These are phyloP conservation scores for Globisporangium paddicum DNA, from an alignment of 352 stramenopile species.

Conservation along the genomic window DNA sequence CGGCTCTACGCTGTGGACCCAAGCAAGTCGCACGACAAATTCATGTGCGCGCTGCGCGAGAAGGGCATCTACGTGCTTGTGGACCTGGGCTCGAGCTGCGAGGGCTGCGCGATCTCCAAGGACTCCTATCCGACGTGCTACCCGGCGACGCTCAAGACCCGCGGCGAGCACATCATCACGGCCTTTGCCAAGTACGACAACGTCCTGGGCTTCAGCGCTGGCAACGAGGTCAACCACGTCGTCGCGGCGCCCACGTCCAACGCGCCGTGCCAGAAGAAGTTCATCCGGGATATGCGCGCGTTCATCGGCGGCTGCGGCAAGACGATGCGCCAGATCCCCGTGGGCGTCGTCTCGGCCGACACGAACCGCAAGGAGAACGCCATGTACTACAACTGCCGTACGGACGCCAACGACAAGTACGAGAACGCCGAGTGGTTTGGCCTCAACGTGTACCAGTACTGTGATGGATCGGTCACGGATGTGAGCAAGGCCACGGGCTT, in stretches of 20 bases:
- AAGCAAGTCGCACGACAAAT: too few species aligned
- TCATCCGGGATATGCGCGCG: slow-evolving; percentile 75
- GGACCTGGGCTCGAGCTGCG: slow-evolving; percentile 47
- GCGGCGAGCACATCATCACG: slow-evolving; percentile 71
- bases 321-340: slow-evolving; percentile 61
- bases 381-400: slow-evolving; percentile 86
- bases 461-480: slow-evolving; percentile 33
- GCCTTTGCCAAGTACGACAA: slow-evolving; percentile 87
- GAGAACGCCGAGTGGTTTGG: slow-evolving; percentile 85
- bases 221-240: slow-evolving; percentile 83
- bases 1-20: slow-evolving; percentile 83
- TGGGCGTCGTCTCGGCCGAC: slow-evolving; percentile 74
- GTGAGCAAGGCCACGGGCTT: slow-evolving; percentile 46
- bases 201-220: slow-evolving; percentile 66
- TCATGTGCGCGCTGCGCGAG: slow-evolving; percentile 68
- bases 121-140: slow-evolving; percentile 56
- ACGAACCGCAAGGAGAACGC: slow-evolving; percentile 56
- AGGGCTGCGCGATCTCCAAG: slow-evolving; percentile 49
- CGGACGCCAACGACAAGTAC: slow-evolving; percentile 53
- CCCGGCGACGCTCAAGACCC: slow-evolving; percentile 45
- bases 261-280: slow-evolving; percentile 87
- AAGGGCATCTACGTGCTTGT: slow-evolving; percentile 77
- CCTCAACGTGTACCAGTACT: slow-evolving; percentile 83
- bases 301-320: slow-evolving; percentile 48
- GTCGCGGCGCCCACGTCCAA: slow-evolving; percentile 36